Evolutionary conservation across 2,329 filamentous ascomycete species (phyloP), one percentile per base, ranked within the genome.

Genomic region (Blastomyces gilchristii): DNA sequence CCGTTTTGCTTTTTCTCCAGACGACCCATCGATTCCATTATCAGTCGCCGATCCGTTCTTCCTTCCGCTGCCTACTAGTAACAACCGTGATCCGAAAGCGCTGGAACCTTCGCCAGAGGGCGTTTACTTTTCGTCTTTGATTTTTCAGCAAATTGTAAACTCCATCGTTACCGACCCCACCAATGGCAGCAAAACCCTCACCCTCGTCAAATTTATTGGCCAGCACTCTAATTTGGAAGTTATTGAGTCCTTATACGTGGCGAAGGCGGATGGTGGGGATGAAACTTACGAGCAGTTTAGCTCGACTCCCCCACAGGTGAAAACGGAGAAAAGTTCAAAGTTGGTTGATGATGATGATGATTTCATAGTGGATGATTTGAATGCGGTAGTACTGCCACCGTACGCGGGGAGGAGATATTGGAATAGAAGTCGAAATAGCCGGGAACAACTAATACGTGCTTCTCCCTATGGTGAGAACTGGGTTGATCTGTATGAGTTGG

Each of bases 321-420:
- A 43, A 2, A 52, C 31, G 14, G n/a, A 11, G 31, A 18, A 52
- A 58, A 58, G 58, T 60, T n/a, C 47, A 47, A 41, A 54, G 34
- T 49, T 49, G 53, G 45, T 64, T 56, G 64, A 63, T 28, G 62
- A 67, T 57, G 64, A 63, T 25, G 62, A 67, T 58, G 67, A 74
- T 58, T 77, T 77, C 59, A 63, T 77, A n/a, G 73, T 76, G 25
- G 71, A 76, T 64, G 75, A 77, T 63, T 71, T 67, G 71, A 71
- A 75, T 31, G 49, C 53, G 16, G n/a, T 4, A 49, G 18, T 28
- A 18, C 16, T 57, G 11, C 41, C 31, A n/a, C 16, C 6, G 12
- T 49, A 54, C n/a, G 12, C 54, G 41, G 43, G 7, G 8, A 31
- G 16, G 18, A 56, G 49, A 8, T 50, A 41, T 31, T 45, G 54